These are phyloP conservation scores for Cafeteria roenbergensis DNA, from an alignment of 108 stramenopile species.

Conservation along the genomic window DNA sequence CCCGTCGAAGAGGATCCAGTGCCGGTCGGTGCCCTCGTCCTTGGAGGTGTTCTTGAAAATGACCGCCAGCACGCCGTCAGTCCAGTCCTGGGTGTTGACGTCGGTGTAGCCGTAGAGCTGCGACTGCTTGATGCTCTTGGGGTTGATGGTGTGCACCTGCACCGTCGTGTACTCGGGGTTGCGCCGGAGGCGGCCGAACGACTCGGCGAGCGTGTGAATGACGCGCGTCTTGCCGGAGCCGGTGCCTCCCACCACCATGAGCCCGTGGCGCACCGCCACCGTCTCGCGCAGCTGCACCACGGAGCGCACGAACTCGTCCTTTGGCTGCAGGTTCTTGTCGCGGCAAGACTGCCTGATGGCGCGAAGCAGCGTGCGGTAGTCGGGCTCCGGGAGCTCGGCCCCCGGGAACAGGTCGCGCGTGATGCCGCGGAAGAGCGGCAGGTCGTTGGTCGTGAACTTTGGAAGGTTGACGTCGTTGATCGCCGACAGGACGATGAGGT, in stretches of 20 bases:
- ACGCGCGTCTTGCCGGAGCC: constrained; percentile 48
- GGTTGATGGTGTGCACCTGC: constrained; percentile 49
- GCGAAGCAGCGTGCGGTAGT: constrained; percentile 37
- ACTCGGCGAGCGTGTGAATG: constrained; percentile 44
- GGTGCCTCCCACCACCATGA: constrained; percentile 56
- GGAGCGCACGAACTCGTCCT: constrained; percentile 32
- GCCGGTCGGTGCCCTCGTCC: constrained; percentile 31
- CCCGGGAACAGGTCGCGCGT: constrained; percentile 56
- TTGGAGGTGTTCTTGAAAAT: constrained; percentile 45
- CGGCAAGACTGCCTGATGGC: constrained; percentile 33
- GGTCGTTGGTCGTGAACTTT: constrained; percentile 52
- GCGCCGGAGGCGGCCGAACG: constrained; percentile 38
- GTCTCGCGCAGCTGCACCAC: constrained; percentile 54
- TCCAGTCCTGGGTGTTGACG: constrained; percentile 52
- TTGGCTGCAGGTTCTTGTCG: constrained; percentile 23
- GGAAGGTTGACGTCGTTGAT: constrained; percentile 55
- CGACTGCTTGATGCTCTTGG: constrained; percentile 42
- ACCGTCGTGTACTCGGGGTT: constrained; percentile 20
- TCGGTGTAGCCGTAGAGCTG: constrained; percentile 52
- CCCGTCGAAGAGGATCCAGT: constrained; percentile 54
- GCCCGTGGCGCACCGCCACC: constrained; percentile 52
- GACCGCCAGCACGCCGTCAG: constrained; percentile 47
- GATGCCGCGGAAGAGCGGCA: constrained; percentile 52
- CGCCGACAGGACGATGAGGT: constrained; percentile 45
- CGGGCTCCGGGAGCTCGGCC: constrained; percentile 42